Percentiles rank a stretch among this genome's conserved stretches.
These are phyloP conservation scores for Hypomyces perniciosus DNA, from an alignment of 2,329 filamentous ascomycete species.

Conservation along the genomic window DNA sequence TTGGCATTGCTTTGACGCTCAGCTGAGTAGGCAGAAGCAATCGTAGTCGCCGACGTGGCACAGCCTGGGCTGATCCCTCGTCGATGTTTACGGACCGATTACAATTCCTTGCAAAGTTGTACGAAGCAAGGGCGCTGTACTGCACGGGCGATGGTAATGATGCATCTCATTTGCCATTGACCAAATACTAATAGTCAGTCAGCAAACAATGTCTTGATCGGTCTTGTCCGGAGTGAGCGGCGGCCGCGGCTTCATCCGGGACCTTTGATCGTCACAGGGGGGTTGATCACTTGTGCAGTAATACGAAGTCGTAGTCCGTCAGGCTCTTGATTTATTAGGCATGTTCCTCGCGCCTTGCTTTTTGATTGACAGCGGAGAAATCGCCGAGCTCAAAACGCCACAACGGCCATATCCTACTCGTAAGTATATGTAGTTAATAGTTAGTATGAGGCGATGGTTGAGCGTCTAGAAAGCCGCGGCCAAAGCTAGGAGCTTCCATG, in stretches of 20 bases:
- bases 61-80: background rate
- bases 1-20: slow-evolving; percentile 13
- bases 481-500: too few species aligned
- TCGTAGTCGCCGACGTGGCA: slow-evolving; percentile 13
- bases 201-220: background rate
- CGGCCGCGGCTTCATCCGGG: background rate
- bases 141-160: background rate
- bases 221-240: background rate
- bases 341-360: too few species aligned
- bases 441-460: too few species aligned
- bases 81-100: slow-evolving; percentile 10
- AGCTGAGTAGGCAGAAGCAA: slow-evolving; percentile 9
- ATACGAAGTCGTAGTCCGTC: too few species aligned
- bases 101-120: slow-evolving; percentile 4
- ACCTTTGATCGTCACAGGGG: background rate
- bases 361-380: too few species aligned
- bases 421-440: too few species aligned
- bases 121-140: slow-evolving; percentile 2
- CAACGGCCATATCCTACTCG: too few species aligned
- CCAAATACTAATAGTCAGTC: background rate
- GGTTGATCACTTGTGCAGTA: too few species aligned
- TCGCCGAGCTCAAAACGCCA: too few species aligned
- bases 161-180: slow-evolving; percentile 11
- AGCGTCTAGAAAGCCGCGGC: too few species aligned
- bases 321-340: too few species aligned